These are phyloP conservation scores for Leccinum variicolor DNA, from an alignment of 768 basidiomycete species.

Conservation along the genomic window DNA sequence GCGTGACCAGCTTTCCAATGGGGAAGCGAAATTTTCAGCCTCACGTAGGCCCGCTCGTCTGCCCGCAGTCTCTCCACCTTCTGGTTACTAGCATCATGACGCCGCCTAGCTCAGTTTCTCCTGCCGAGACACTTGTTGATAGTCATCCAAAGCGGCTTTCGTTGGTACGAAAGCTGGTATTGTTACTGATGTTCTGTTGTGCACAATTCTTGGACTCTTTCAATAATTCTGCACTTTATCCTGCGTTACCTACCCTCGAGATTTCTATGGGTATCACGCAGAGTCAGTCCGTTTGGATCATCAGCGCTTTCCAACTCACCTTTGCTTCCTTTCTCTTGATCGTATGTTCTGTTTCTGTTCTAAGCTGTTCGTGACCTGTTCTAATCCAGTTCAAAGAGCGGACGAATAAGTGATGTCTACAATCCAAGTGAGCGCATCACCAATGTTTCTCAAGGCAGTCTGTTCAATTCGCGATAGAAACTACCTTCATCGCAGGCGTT, in stretches of 20 bases:
- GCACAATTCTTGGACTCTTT: constrained; percentile 45
- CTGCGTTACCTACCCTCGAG: constrained; percentile 38
- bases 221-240: constrained; percentile 38
- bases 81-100: constrained; percentile 9
- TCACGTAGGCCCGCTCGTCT: neutral
- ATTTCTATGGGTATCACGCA: constrained; percentile 20
- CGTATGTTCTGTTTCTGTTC: constrained; percentile 8
- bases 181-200: constrained; percentile 38
- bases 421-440: constrained; percentile 28
- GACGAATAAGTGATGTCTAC: constrained; percentile 25
- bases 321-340: constrained; percentile 40
- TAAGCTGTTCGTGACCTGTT: neutral
- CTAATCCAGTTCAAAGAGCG: constrained; percentile 17
- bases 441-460: constrained; percentile 17
- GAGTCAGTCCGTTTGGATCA: constrained; percentile 37
- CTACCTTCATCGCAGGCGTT: constrained; percentile 41
- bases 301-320: constrained; percentile 44
- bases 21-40: neutral
- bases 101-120: neutral
- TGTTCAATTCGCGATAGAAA: constrained; percentile 35
- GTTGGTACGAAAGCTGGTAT: constrained; percentile 21
- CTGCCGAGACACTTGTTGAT: constrained; percentile 1
- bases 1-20: neutral
- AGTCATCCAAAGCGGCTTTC: constrained; percentile 14
- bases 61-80: neutral